Evolutionary conservation across 108 stramenopile genomes (phyloP), one percentile per base, ranked within the genome.

Genomic region (Conticribra guillardii): DNA sequence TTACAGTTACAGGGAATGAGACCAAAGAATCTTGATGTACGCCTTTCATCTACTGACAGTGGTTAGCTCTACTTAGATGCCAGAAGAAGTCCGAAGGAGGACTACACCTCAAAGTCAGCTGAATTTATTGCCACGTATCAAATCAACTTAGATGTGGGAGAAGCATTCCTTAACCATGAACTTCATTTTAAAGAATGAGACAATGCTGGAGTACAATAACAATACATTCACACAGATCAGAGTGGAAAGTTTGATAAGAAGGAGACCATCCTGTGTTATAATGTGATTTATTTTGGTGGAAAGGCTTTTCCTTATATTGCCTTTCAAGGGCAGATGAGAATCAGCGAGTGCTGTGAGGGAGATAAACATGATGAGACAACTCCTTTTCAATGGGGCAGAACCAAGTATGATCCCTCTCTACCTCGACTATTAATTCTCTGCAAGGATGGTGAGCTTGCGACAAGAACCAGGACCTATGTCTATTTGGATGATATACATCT

Each of bases 11-110:
- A n/a, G n/a, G n/a, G n/a, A n/a, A n/a, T n/a, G n/a, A n/a, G n/a
- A n/a, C n/a, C n/a, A n/a, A n/a, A n/a, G n/a, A n/a, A n/a, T n/a
- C n/a, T n/a, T n/a, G n/a, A n/a, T n/a, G n/a, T n/a, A n/a, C n/a
- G n/a, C n/a, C n/a, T n/a, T n/a, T n/a, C n/a, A n/a, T n/a, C n/a
- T n/a, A n/a, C n/a, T n/a, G n/a, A n/a, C n/a, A n/a, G n/a, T n/a
- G n/a, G n/a, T n/a, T n/a, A n/a, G n/a, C n/a, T n/a, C 8, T 63
- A 72, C 30, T 63, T 72, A 44, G 17, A 34, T 47, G n/a, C 30
- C 49, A 48, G 58, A 47, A n/a, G n/a, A n/a, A 50, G 8, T 50
- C 63, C 63, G 7, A 31, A 30, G 4, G 4, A 64, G 50, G 63
- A 64, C 49, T 64, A 64, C 18, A 31, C 63, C 32, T 19, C 46